Evolutionary conservation across 1,284 basidiomycete genomes (phyloP), one percentile per base, ranked within the genome.

Genomic region (Ganoderma lingzhi): DNA sequence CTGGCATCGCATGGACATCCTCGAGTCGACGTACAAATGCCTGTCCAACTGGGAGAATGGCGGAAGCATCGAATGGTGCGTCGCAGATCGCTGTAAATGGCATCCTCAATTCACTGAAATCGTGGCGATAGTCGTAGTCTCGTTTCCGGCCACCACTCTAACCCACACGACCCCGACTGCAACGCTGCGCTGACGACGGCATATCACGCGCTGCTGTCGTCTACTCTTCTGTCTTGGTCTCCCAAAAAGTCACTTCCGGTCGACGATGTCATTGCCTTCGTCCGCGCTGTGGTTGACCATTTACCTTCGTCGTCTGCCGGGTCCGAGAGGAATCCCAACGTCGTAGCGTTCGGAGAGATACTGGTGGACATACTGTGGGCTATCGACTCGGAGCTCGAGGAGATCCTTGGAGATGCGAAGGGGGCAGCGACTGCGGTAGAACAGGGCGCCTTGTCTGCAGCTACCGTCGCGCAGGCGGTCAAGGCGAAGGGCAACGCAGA

Each of bases 341-440:
- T 80, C 15, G 74, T 80, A 0, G 76, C 83, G 0, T 88, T 93
- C 69, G 89, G 89, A 19, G 93, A 94, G 73, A 77, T 89, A 56
- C 80, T 95, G 4, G 85, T 96, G 23, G 94, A 96, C 76, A 84
- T 92, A 74, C 82, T 94, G 55, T 96, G 94, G 94, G 85, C 92
- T 32, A 78, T 93, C 63, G 93, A 96, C 78, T 84, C 87, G 41
- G 88, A 91, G 72, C 79, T 95, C 69, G 93, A 95, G 69, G 93
- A 95, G 74, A 78, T 89, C 53, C 72, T 91, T 58, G 78, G 78
- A 9, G 91, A 93, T 73, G 84, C 85, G 53, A 91, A 87, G 76
- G 74, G 75, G 15, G 76, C 81, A 39, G 77, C 85, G 19, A 75
- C 70, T 56, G 66, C 62, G 28, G 74, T 71, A 28, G 76, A 77